Base-by-base conservation (phyloP, 31 red algal genomes). In the Asparagopsis taxiformis region DNA sequence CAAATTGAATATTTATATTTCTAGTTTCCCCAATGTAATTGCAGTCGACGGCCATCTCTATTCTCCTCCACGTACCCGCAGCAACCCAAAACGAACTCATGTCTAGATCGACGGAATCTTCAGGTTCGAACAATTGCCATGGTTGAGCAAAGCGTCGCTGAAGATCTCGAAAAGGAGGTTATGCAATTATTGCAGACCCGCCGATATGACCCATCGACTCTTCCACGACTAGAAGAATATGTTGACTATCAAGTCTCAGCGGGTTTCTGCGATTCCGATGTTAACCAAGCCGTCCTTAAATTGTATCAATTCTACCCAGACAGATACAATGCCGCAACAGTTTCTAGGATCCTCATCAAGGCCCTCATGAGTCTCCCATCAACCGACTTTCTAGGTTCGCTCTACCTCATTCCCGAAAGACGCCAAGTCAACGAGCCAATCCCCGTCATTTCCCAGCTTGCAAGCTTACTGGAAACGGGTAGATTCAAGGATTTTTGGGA, bases 271-370 rank as follows among this genome's bases (percentile, higher is more conserved):
- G 92, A 96, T 41, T 58, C 79, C 7, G 84, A 90, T 33, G 86
- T 77, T 5, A 96, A 96, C 43, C 65, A 91, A 20, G 92, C 85
- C 49, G 64, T 74, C 33, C 87, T 96, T 50, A 96, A 96, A 61
- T 67, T 96, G 20, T 96, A 96, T 53, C 92, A 96, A 46, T 96
- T 96, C 74, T 90, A 96, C 61, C 92, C 92, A 9, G 79, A 78
- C 2, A 71, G 62, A 33, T 86, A 79, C 63, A 84, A 84, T 37
- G 28, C 81, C 11, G n/a, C 54, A 50, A 79, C 73, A 6, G 85
- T 91, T 0, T 60, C 79, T 16, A 90, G 91, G 62, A 87, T 96
- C 37, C 80, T 96, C 51, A 80, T 90, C 73, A 90, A 91, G 72
- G 92, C 92, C 11, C 75, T 96, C 28, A 85, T 82, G 66, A 75